Percentiles rank a stretch among this genome's conserved stretches.
Evolutionary conservation across 805 yeast genomes (phyloP).

Genomic region (Alloascoidea africana): DNA sequence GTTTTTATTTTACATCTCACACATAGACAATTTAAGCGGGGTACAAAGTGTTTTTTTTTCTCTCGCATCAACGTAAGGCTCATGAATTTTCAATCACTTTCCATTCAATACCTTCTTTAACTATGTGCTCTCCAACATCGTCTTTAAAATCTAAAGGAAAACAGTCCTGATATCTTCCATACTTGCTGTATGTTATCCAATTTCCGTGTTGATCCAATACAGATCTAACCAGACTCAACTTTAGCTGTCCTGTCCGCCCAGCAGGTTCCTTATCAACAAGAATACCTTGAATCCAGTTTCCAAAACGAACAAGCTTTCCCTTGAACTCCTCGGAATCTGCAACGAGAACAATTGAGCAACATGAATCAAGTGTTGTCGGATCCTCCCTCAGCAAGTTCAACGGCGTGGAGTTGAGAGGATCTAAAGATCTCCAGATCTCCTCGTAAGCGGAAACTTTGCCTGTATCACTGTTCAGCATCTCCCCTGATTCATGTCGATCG

Average conservation of each 20-base stretch:
- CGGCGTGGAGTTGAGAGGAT: conserved; percentile 21
- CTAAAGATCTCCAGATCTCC: conserved; percentile 40
- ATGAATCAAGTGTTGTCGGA: background rate
- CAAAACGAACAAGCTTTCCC: conserved; percentile 32
- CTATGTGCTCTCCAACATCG: background rate
- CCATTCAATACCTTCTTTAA: background rate
- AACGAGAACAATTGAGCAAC: conserved; percentile 11
- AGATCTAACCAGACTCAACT: background rate
- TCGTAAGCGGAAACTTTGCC: conserved; percentile 27
- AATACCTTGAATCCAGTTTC: conserved; percentile 38
- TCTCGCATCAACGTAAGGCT: no score
- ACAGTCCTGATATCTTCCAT: background rate
- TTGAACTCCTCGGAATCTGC: conserved; percentile 12
- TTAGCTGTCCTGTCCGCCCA: background rate
- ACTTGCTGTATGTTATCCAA: conserved; percentile 1
- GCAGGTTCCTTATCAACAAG: conserved; percentile 14
- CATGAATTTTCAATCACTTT: background rate
- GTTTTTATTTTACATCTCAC: no score
- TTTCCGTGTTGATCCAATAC: background rate
- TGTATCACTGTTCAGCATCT: conserved; percentile 30
- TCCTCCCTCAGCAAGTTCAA: conserved; percentile 1
- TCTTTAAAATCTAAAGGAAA: conserved; percentile 1
- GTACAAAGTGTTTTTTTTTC: no score
- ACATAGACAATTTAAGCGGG: no score
- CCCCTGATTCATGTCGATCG: conserved; percentile 33